Evolutionary conservation across 768 basidiomycete genomes (phyloP).

Genomic region (Lactarius evosmus): DNA sequence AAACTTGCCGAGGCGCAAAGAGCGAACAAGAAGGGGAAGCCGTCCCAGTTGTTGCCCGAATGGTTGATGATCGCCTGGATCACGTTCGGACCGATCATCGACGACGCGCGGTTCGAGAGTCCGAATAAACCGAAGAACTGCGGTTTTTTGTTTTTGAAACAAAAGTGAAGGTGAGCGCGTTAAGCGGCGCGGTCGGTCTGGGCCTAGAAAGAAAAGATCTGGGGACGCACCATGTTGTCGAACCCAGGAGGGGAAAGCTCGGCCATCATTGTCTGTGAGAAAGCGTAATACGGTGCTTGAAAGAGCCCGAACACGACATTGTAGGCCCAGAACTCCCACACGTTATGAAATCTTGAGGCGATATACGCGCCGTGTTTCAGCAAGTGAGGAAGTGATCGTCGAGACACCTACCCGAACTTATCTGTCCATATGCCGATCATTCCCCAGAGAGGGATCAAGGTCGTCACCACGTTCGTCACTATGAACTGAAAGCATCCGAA

Average conservation of each 20-base stretch:
- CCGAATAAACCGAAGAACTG: conserved; percentile 90
- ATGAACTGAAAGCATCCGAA: conserved; percentile 48
- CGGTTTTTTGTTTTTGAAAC: background rate
- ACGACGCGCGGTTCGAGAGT: conserved; percentile 80
- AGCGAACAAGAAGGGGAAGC: conserved; percentile 81
- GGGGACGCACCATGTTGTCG: conserved; percentile 60
- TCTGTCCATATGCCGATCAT: conserved; percentile 82
- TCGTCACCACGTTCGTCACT: conserved; percentile 71
- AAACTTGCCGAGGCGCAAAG: conserved; percentile 62
- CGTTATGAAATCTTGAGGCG: conserved; percentile 60
- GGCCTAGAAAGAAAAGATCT: background rate
- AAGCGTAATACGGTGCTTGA: conserved; percentile 87
- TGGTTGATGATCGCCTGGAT: conserved; percentile 78
- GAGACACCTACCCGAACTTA: conserved; percentile 56
- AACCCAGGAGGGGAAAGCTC: conserved; percentile 85
- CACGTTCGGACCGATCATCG: conserved; percentile 83
- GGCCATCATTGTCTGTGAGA: conserved; percentile 85
- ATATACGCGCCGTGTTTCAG: background rate
- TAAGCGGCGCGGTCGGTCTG: background rate
- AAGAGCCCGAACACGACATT: conserved; percentile 79
- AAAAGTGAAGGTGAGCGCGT: background rate
- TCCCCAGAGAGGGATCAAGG: conserved; percentile 80
- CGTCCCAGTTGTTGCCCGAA: conserved; percentile 73
- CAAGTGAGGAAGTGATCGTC: background rate
- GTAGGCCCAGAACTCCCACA: conserved; percentile 87